Percentiles rank a stretch among this genome's conserved stretches.
Evolutionary conservation across 768 basidiomycete genomes (phyloP).

Genomic region (Pholiota conissans): DNA sequence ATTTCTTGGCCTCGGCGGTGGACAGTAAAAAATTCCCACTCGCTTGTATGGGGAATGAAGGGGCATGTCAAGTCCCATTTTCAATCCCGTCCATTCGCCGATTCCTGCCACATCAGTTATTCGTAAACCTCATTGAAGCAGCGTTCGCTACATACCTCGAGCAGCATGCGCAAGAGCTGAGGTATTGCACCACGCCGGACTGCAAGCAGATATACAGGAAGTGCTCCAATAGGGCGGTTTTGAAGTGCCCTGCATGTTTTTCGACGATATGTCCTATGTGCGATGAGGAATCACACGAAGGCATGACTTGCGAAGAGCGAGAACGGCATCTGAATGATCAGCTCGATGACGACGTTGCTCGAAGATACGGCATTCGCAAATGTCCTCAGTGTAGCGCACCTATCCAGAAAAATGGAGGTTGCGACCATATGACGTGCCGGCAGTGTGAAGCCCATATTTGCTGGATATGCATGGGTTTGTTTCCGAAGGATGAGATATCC

Average conservation of each 20-base stretch:
- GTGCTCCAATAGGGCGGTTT: slow-evolving; percentile 19
- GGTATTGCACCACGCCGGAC: slow-evolving; percentile 72
- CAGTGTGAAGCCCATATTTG: slow-evolving; percentile 53
- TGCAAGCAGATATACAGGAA: slow-evolving; percentile 65
- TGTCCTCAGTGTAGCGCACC: slow-evolving; percentile 46
- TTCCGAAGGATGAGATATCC: slow-evolving; percentile 26
- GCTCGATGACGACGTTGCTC: slow-evolving; percentile 40
- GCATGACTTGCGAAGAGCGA: slow-evolving; percentile 47
- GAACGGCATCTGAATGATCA: slow-evolving; percentile 38
- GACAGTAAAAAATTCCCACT: slow-evolving; percentile 56
- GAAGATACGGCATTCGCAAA: slow-evolving; percentile 36
- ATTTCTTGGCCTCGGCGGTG: slow-evolving; percentile 43
- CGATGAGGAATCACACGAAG: slow-evolving; percentile 48
- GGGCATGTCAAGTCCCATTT: slow-evolving; percentile 50
- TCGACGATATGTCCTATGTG: slow-evolving; percentile 47
- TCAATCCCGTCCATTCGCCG: slow-evolving; percentile 52
- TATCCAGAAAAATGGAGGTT: slow-evolving; percentile 53
- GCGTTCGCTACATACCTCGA: slow-evolving; percentile 58
- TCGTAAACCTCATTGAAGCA: slow-evolving; percentile 52
- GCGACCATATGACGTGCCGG: slow-evolving; percentile 57
- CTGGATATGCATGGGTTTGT: slow-evolving; percentile 52
- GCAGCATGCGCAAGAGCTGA: slow-evolving; percentile 52
- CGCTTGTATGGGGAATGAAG: slow-evolving; percentile 61
- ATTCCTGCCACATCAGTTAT: slow-evolving; percentile 49
- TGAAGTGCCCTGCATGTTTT: slow-evolving; percentile 57